Percentiles rank a stretch among this genome's conserved stretches.
Conservation (phyloP, 148 eudicot genomes). For the Cornus kousa region DNA sequence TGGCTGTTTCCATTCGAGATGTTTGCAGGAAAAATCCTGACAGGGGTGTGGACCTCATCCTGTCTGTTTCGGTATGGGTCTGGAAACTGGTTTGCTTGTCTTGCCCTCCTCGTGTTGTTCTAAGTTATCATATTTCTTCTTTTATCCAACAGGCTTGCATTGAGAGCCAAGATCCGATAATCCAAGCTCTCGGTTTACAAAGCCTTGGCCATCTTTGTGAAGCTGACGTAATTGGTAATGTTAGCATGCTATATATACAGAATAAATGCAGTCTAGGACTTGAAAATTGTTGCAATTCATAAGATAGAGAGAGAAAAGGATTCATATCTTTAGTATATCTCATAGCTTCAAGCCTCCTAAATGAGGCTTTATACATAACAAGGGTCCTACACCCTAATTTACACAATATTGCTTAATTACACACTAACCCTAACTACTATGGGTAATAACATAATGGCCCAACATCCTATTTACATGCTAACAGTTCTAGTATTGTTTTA, state of each 20-base stretch:
- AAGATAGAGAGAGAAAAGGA: no score
- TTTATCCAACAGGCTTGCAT: conserved; percentile 64
- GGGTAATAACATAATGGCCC: no score
- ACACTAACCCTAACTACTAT: no score
- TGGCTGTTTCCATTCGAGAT: conserved; percentile 83
- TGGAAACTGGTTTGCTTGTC: neutral
- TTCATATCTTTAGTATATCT: no score
- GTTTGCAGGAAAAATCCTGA: conserved; percentile 86
- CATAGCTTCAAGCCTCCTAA: no score
- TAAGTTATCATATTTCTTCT: conserved; percentile 22
- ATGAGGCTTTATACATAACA: no score
- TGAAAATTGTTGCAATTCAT: no score
- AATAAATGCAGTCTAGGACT: conserved; percentile 1
- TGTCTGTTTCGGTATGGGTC: conserved; percentile 80
- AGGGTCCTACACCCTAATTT: no score
- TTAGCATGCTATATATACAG: neutral
- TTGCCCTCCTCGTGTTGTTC: neutral
- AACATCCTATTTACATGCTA: no score
- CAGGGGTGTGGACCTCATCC: conserved; percentile 90
- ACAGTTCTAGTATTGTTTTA: no score
- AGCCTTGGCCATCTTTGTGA: conserved; percentile 91
- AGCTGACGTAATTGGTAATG: conserved; percentile 91
- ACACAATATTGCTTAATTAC: no score
- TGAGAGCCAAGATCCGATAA: conserved; percentile 60
- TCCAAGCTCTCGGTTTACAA: conserved; percentile 79